A percentile compares a stretch with the other conserved stretches of the same genome.
phyloP scores from a whole-genome alignment of 495 filamentous ascomycete genomes.

The Parathielavia hyrcaniae region DNA sequence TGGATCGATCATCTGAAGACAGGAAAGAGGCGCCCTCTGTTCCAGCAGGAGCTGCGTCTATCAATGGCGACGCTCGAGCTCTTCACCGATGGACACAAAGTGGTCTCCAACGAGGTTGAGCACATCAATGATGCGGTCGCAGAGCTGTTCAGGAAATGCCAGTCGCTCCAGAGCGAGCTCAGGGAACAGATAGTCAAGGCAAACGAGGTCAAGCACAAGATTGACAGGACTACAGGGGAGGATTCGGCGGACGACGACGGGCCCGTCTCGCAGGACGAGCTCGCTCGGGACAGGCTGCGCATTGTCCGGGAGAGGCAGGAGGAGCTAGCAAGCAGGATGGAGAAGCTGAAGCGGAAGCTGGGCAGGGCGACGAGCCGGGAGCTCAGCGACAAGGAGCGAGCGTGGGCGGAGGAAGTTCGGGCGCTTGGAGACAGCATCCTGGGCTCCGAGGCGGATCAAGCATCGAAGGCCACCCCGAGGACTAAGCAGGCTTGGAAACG shows the following conservation, averaged over 20 bases:
- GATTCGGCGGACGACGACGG: conserved; percentile 44
- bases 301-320: conserved; percentile 53
- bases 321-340: conserved; percentile 55
- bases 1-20: conserved; percentile 59
- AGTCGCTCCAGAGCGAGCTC: conserved; percentile 65
- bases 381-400: conserved; percentile 66
- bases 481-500: conserved; percentile 41
- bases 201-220: conserved; percentile 57
- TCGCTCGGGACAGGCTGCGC: conserved; percentile 55
- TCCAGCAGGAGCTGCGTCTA: conserved; percentile 67
- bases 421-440: conserved; percentile 40
- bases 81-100: conserved; percentile 68
- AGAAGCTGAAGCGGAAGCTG: conserved; percentile 55
- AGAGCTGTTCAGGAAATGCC: conserved; percentile 73
- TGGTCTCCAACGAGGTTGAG: conserved; percentile 67
- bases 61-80: conserved; percentile 69
- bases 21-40: conserved; percentile 50
- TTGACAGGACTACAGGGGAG: conserved; percentile 60
- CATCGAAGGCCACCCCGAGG: conserved; percentile 18
- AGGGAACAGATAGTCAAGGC: conserved; percentile 62
- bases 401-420: conserved; percentile 60
- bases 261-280: conserved; percentile 43
- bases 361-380: conserved; percentile 53
- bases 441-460: conserved; percentile 29
- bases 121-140: conserved; percentile 66